Base-by-base conservation (phyloP, 176 grass and related monocot genomes). In the Otatea glauca region DNA sequence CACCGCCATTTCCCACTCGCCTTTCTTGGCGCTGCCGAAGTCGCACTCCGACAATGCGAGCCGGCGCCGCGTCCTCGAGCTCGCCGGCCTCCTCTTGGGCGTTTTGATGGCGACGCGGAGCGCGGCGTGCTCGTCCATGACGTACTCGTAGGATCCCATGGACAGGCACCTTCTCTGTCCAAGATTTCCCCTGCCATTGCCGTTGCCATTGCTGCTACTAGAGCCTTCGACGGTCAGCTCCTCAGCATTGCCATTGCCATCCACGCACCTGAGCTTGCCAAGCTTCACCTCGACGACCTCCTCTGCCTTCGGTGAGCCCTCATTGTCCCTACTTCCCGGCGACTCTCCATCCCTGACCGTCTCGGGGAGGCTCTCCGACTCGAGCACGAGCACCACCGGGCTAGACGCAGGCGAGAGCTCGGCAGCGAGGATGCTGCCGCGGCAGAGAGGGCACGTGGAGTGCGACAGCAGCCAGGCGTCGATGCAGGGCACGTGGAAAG, bases 381-480 rank as follows among this genome's bases (percentile, higher is more conserved):
- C 85, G 13, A 94, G 81, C 75, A 83, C 72, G 63, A 88, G 81
- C 24, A 90, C 45, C 16, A 90, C 1, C 50, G 89, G 91, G 54
- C 88, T 92, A 55, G 84, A 90, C 18, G 50, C 80, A 1, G 90
- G 83, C 34, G 86, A 88, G 77, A 53, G 63, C 21, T 91, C 83
- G 34, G 79, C 44, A 63, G 65, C 45, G 75, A 98, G 72, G 76
- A 98, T 81, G 81, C 88, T 90, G 24, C 85, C 86, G n/a, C 96
- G 89, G 81, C 95, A 97, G 62, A 97, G 95, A 54, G 95, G 95
- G 79, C 95, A 97, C 23, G 95, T 93, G 72, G 95, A 97, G 86
- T 97, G 94, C 76, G 95, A 97, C 53, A 97, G 95, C 69, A 97
- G 91, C 95, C 95, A 97, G 58, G 95, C 93, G 89, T 97, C 95